Conservation (phyloP, 1,284 basidiomycete genomes). For the Volvariella volvacea region DNA sequence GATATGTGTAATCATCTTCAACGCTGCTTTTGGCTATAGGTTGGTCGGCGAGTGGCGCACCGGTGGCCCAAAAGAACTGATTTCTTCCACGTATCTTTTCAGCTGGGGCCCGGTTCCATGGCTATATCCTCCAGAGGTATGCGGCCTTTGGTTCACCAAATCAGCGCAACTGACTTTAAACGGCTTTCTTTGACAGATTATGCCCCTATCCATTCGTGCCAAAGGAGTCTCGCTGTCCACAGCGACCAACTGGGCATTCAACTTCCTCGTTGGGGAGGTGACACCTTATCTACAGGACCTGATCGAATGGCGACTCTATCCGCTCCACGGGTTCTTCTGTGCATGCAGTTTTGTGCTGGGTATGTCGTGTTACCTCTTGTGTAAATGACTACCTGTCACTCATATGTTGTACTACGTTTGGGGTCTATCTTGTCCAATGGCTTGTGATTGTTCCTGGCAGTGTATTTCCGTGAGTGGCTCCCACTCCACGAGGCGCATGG, state of each 20-base stretch:
- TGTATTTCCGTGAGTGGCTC: constrained; percentile 61
- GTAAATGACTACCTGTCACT: too few relatives aligned
- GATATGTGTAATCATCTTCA: constrained; percentile 87
- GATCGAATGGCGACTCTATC: constrained; percentile 91
- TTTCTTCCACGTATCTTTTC: constrained; percentile 7
- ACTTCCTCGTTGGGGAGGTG: constrained; percentile 84
- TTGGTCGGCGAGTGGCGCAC: constrained; percentile 10
- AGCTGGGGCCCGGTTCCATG: constrained; percentile 79
- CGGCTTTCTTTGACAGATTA: constrained; percentile 54
- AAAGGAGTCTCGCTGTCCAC: constrained; percentile 95
- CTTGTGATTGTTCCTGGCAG: constrained; percentile 21
- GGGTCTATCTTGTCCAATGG: too few relatives aligned
- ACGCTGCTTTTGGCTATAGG: constrained; percentile 88
- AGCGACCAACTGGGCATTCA: constrained; percentile 73
- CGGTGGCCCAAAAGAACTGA: neutral
- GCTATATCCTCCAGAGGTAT: constrained; percentile 83
- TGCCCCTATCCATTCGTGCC: constrained; percentile 84
- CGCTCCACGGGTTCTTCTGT: constrained; percentile 96
- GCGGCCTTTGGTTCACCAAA: constrained; percentile 12
- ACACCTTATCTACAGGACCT: constrained; percentile 87
- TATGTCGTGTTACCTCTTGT: constrained; percentile 21
- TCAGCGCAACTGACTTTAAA: constrained; percentile 4
- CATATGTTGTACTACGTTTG: too few relatives aligned
- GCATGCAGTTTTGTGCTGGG: constrained; percentile 80
- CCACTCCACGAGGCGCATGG: constrained; percentile 5